Conservation (phyloP, 1,284 basidiomycete species). For the Sanghuangporus baumii region DNA sequence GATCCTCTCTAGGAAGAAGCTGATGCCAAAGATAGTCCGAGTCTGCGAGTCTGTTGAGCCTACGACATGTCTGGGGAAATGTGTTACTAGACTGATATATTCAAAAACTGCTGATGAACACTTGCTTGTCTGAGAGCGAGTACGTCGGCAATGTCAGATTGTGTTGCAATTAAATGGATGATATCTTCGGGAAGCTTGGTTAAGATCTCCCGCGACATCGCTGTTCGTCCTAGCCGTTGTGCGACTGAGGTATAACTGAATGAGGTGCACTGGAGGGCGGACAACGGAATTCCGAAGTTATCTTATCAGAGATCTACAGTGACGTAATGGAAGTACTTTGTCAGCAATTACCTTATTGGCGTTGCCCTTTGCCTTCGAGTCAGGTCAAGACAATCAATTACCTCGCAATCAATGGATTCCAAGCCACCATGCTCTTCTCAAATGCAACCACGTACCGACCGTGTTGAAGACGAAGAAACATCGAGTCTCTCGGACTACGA, state of each 20-base stretch:
- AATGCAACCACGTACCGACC: slow-evolving; percentile 11
- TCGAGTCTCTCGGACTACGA: slow-evolving; percentile 19
- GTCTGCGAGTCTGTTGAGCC: slow-evolving; percentile 8
- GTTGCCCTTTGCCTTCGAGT: slow-evolving; percentile 4
- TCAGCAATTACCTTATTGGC: not conserved
- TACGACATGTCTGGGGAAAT: slow-evolving; percentile 14
- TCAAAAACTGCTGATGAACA: not conserved
- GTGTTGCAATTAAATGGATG: slow-evolving; percentile 6
- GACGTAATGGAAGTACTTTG: not conserved
- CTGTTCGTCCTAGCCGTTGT: not conserved
- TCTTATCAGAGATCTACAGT: not conserved
- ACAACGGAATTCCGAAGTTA: not conserved
- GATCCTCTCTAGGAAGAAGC: slow-evolving; percentile 14
- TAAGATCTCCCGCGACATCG: not conserved
- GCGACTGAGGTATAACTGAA: not conserved
- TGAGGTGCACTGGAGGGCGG: not conserved
- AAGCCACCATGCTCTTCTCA: not conserved
- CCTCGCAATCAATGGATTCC: slow-evolving; percentile 6
- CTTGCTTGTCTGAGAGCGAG: slow-evolving; percentile 18
- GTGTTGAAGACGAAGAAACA: slow-evolving; percentile 16
- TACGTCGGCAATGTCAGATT: slow-evolving; percentile 12
- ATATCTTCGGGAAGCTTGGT: slow-evolving; percentile 16
- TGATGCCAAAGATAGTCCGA: slow-evolving; percentile 19
- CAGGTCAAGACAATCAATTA: not conserved
- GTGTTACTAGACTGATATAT: not conserved